Evolutionary conservation across 2,329 filamentous ascomycete genomes (phyloP), one percentile per base, ranked within the genome.

Genomic region (Talaromyces albobiverticillius): DNA sequence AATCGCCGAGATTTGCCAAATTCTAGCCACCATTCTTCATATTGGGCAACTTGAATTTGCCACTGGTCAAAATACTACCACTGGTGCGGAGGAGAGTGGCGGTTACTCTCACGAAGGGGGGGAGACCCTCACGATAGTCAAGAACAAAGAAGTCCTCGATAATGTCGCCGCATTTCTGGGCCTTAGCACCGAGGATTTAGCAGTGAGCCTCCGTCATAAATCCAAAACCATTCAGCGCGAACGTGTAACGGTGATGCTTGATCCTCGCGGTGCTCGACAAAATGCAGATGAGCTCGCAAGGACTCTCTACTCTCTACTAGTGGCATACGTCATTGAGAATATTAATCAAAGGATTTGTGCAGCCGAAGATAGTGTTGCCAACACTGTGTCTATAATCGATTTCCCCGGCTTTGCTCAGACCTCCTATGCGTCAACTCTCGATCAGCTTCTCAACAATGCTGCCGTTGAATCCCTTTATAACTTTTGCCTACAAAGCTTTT

Each of bases 161-260:
- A 90, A 93, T 46, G 82, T 99, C 51, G 92, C 94, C 10, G 92
- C 93, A n/a, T 99, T 99, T 78, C 78, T 99, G 1, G 94, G 94
- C 45, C 87, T 99, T 6, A 83, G 85, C 63, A 82, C 87, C 9
- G 79, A 84, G 46, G 90, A 95, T 57, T 79, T 99, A 5, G 92
- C 99, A 74, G 86, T 83, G 36, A 95, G 90, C 26, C 79, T 99
- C 55, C 90, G 92, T 3, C 96, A 96, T 79, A 95, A 95, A 76
- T 97, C 91, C 18, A 96, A 95, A 79, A 96, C 94, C 62, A 87
- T 99, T 54, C 89, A 95, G 67, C 88, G 91, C 59, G 94, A 99
- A 77, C 87, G 94, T 52, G 94, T 99, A n/a, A 99, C 94, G 0
- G 89, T 99, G 60, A 95, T 99, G 92, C 82, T 99, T 31, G 94